A percentile compares a stretch with the other conserved stretches of the same genome.
Evolutionary conservation across 768 basidiomycete species (phyloP).

Genomic region (Suillus subalutaceus): DNA sequence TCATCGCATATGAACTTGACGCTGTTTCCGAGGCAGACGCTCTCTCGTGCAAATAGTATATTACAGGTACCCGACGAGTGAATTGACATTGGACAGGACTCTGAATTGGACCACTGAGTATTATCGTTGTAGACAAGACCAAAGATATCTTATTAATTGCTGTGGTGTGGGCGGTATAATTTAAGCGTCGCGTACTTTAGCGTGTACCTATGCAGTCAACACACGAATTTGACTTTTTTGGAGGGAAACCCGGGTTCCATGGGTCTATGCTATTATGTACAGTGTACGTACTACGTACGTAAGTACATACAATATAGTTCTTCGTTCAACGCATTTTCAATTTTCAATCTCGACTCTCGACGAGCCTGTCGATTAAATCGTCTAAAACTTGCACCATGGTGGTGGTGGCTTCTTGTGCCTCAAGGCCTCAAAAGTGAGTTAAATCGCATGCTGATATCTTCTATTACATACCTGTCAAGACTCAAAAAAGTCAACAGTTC

Average conservation of each 20-base stretch:
- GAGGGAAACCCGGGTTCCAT: not conserved
- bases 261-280: not conserved
- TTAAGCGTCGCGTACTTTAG: not conserved
- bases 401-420: not conserved
- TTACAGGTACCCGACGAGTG: conserved; percentile 14
- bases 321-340: not conserved
- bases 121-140: not conserved
- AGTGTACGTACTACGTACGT: not conserved
- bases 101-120: not conserved
- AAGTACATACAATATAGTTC: not conserved
- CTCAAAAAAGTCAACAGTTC: not conserved
- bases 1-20: conserved; percentile 65
- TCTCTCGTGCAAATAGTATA: conserved; percentile 39
- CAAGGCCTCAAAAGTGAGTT: not conserved
- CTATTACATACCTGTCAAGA: not conserved
- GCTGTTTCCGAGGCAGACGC: conserved; percentile 48
- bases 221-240: not conserved
- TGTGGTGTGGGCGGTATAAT: conserved; percentile 1
- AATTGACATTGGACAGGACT: not conserved
- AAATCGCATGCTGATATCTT: not conserved
- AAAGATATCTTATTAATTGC: not conserved
- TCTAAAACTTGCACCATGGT: not conserved
- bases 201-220: not conserved
- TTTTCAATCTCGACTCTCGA: not conserved
- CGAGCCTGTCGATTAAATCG: not conserved